Percentiles rank a stretch among this genome's conserved stretches.
Conservation (phyloP, 306 rosid genomes). For the Chamaecrista fasciculata region DNA sequence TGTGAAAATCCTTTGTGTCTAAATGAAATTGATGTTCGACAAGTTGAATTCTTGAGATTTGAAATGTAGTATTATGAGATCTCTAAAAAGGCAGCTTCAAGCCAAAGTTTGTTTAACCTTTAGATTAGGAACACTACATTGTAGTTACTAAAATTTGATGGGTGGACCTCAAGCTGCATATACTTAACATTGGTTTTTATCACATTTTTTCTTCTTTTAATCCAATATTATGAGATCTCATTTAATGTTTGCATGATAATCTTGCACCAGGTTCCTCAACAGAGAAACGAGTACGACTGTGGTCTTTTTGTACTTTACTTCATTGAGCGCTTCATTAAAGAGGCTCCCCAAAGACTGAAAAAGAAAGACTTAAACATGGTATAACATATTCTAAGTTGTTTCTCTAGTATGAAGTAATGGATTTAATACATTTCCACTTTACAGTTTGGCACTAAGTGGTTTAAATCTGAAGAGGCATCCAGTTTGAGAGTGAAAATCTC, state of each 20-base stretch:
- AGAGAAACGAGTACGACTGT: no score
- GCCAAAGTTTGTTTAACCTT: not conserved
- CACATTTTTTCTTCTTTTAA: not conserved
- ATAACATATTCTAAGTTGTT: not conserved
- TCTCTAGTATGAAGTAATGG: constrained; percentile 1
- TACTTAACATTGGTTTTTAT: not conserved
- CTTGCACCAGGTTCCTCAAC: constrained; percentile 87
- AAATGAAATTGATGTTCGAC: not conserved
- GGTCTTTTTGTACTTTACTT: constrained; percentile 82
- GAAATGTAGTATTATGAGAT: no score
- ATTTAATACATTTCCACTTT: constrained; percentile 19
- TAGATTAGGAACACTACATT: not conserved
- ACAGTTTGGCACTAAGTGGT: constrained; percentile 88
- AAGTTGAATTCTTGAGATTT: not conserved
- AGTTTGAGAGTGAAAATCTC: constrained; percentile 73
- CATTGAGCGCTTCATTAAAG: constrained; percentile 82
- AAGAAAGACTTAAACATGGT: constrained; percentile 77
- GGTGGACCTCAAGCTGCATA: constrained; percentile 1
- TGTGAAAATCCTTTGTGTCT: constrained; percentile 6
- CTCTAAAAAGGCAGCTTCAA: no score
- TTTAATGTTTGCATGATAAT: constrained; percentile 8
- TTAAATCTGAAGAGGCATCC: constrained; percentile 86
- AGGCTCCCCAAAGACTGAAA: constrained; percentile 78
- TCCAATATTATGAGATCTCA: no score
- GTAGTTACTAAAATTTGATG: constrained; percentile 4